Evolutionary conservation across 2,329 filamentous ascomycete species (phyloP).

Genomic region (Penicillium sp.): DNA sequence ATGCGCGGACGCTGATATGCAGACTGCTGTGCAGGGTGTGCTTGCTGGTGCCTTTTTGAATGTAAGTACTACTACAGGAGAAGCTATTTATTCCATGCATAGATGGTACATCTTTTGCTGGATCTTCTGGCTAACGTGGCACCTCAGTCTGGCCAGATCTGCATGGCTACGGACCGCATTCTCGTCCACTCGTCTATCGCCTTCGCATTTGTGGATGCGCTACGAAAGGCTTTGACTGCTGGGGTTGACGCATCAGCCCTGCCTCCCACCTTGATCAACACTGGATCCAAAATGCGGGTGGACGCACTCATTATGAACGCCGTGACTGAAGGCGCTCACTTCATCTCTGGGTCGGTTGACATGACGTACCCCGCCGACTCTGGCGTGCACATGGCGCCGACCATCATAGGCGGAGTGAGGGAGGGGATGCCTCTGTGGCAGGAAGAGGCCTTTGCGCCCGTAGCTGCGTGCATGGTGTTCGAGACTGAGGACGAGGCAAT

Average conservation of each 20-base stretch:
- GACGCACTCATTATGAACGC: constrained; percentile 27
- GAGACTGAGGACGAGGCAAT: constrained; percentile 63
- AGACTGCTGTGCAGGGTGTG: constrained; percentile 52
- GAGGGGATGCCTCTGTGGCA: constrained; percentile 70
- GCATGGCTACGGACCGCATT: constrained; percentile 77
- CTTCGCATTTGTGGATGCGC: constrained; percentile 51
- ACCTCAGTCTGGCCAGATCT: constrained; percentile 65
- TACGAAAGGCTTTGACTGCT: constrained; percentile 44
- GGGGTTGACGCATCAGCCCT: constrained; percentile 36
- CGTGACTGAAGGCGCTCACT: constrained; percentile 32
- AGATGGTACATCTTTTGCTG: too few relatives aligned
- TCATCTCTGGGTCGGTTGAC: constrained; percentile 28
- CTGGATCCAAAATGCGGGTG: constrained; percentile 47
- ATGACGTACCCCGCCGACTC: constrained; percentile 11
- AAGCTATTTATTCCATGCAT: too few relatives aligned
- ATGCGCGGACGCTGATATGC: constrained; percentile 71
- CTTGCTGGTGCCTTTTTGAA: constrained; percentile 35
- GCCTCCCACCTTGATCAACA: constrained; percentile 42
- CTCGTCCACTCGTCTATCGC: constrained; percentile 57
- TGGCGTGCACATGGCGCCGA: constrained; percentile 55
- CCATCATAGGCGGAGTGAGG: constrained; percentile 64
- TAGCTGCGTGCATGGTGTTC: constrained; percentile 64
- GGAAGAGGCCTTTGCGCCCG: constrained; percentile 72
- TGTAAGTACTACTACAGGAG: too few relatives aligned
- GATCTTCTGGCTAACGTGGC: constrained; percentile 30